Conservation (phyloP, 225 moss, liverwort and hornwort species). For the Anthoceros angustus region DNA sequence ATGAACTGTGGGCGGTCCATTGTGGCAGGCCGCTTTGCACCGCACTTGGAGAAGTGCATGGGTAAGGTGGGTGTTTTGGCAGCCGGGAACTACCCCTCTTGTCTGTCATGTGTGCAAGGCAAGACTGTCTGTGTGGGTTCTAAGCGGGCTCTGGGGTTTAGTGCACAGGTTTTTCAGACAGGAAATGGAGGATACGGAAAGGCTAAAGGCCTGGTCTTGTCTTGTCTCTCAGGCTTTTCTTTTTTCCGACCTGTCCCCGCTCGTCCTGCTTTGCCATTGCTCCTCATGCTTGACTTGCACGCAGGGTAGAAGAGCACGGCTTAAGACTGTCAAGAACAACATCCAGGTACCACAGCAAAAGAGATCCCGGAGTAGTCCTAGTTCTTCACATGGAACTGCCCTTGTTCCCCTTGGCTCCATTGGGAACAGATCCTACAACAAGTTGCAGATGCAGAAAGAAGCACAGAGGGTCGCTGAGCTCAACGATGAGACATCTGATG, state of each 20-base stretch:
- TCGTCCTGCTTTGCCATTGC: no score
- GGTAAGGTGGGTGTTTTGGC: constrained; percentile 43
- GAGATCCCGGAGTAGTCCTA: constrained; percentile 25
- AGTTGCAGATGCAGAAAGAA: constrained; percentile 17
- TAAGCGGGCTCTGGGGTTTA: no score
- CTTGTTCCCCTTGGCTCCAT: constrained; percentile 11
- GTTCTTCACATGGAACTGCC: constrained; percentile 22
- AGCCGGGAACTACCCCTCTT: no score
- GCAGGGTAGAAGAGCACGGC: constrained; percentile 41
- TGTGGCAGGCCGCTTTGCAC: constrained; percentile 89
- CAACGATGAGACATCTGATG: constrained; percentile 18
- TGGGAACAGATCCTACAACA: constrained; percentile 15
- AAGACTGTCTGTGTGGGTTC: no score
- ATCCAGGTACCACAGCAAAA: constrained; percentile 23
- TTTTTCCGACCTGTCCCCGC: no score
- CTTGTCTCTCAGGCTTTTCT: no score
- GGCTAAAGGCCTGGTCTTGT: no score
- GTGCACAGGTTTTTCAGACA: no score
- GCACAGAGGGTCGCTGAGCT: constrained; percentile 25
- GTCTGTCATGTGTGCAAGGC: no score
- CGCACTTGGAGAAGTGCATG: constrained; percentile 95
- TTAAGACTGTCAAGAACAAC: constrained; percentile 29
- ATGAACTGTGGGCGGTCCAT: constrained; percentile 90
- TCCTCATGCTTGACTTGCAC: background rate
- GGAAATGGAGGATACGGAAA: no score